Base-by-base conservation (phyloP, 306 rosid genomes). In the Glycyrrhiza uralensis region DNA sequence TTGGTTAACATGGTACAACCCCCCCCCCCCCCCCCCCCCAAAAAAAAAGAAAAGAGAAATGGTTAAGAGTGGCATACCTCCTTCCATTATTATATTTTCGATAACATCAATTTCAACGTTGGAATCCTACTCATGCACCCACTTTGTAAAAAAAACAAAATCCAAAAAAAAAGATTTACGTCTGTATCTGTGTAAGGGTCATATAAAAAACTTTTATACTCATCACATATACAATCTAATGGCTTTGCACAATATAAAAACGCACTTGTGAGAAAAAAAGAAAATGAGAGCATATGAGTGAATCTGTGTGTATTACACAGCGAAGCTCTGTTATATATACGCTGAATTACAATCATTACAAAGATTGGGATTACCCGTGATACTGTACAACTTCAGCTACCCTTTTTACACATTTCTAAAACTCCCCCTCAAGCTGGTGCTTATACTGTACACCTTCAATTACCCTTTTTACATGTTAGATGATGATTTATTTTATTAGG, bases 41-140 rank as follows among this genome's bases (percentile, higher is more conserved):
- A 28, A n/a, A 41, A 13, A 20, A 5, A 14, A n/a, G n/a, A n/a
- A n/a, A n/a, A n/a, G n/a, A n/a, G n/a, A n/a, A n/a, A n/a, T n/a
- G 61, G 57, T 57, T 20, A 29, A 33, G 59, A 41, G n/a, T 51
- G 46, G 65, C 26, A 15, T 17, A 24, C 66, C 39, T 24, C 55
- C 58, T 62, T 70, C 76, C 57, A 71, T 26, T 64, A 46, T 71
- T 28, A 58, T 64, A 54, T 62, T 69, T 75, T 51, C 39, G 7
- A 14, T 19, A 7, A 32, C 62, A 44, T 68, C 29, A 55, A 33
- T 36, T 36, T 13, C 42, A 22, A 66, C 30, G 22, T 47, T 59
- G 55, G 47, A 36, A 10, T 14, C 17, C 13, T 68, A 47, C 3
- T 13, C 28, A 17, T 15, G 7, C 50, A n/a, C 52, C 20, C 1